Percentiles rank a stretch among this genome's conserved stretches.
These are phyloP conservation scores for Naematelia aurantialba DNA, from an alignment of 768 basidiomycete genomes.

Conservation along the genomic window DNA sequence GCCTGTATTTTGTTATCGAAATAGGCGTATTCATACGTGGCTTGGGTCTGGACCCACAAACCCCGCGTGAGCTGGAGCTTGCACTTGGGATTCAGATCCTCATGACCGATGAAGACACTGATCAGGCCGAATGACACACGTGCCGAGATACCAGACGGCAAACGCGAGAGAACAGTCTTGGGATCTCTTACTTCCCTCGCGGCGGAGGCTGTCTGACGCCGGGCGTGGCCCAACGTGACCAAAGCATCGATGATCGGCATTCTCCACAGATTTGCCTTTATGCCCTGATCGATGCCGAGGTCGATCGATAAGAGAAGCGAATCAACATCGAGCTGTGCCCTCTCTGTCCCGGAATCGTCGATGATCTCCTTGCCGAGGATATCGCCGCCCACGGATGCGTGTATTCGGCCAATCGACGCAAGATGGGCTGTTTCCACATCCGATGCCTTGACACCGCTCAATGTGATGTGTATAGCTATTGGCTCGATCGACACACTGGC, in stretches of 20 bases:
- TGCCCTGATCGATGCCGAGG: slow-evolving; percentile 57
- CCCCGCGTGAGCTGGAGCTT: slow-evolving; percentile 54
- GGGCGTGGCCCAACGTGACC: slow-evolving; percentile 54
- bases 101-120: slow-evolving; percentile 68
- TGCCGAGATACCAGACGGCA: slow-evolving; percentile 60
- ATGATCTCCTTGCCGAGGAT: slow-evolving; percentile 21
- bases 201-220: slow-evolving; percentile 18
- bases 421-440: slow-evolving; percentile 22
- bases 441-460: slow-evolving; percentile 8
- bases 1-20: slow-evolving; percentile 34
- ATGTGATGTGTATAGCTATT: slow-evolving; percentile 24
- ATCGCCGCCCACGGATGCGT: slow-evolving; percentile 27
- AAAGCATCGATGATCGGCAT: slow-evolving; percentile 59
- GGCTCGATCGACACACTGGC: slow-evolving; percentile 27
- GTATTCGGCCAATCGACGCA: slow-evolving; percentile 23
- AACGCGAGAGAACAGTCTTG: slow-evolving; percentile 43
- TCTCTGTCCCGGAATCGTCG: slow-evolving; percentile 11
- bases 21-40: slow-evolving; percentile 37
- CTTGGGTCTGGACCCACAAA: slow-evolving; percentile 31
- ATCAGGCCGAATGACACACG: slow-evolving; percentile 62
- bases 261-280: slow-evolving; percentile 68
- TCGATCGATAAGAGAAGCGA: slow-evolving; percentile 52
- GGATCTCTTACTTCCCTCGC: not conserved
- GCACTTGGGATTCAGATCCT: slow-evolving; percentile 73
- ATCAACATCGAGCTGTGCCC: slow-evolving; percentile 16